A percentile compares a stretch with the other conserved stretches of the same genome.
Evolutionary conservation across 1,284 basidiomycete genomes (phyloP).

Genomic region (Phaffia rhodozyma): DNA sequence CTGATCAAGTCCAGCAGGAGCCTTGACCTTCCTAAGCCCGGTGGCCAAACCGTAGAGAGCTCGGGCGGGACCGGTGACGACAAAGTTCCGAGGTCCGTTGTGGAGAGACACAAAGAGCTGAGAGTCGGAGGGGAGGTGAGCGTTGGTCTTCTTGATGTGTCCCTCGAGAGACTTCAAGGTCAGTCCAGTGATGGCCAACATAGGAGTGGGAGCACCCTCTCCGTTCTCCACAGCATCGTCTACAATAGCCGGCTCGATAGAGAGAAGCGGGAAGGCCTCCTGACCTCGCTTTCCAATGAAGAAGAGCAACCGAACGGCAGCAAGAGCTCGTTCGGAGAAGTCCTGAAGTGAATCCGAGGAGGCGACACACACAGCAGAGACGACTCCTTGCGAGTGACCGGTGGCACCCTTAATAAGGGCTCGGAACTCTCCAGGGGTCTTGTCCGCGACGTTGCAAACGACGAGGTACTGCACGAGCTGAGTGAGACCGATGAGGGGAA

Average conservation of each 20-base stretch:
- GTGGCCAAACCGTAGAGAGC: slow-evolving; percentile 90
- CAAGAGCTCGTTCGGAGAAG: slow-evolving; percentile 61
- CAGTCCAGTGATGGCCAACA: slow-evolving; percentile 83
- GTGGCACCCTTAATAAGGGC: slow-evolving; percentile 70
- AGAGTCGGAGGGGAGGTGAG: slow-evolving; percentile 64
- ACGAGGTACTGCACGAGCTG: slow-evolving; percentile 89
- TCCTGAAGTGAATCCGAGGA: slow-evolving; percentile 64
- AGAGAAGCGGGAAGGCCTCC: slow-evolving; percentile 84
- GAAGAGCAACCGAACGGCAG: slow-evolving; percentile 84
- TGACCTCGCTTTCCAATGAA: slow-evolving; percentile 87
- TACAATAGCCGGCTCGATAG: slow-evolving; percentile 77
- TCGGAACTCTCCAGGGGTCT: slow-evolving; percentile 70
- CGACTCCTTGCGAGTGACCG: slow-evolving; percentile 92
- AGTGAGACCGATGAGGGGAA: slow-evolving; percentile 90
- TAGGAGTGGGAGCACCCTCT: slow-evolving; percentile 84
- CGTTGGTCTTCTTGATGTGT: slow-evolving; percentile 80
- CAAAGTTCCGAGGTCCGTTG: slow-evolving; percentile 83
- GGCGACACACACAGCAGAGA: slow-evolving; percentile 78
- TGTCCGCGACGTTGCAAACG: slow-evolving; percentile 57
- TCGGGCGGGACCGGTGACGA: slow-evolving; percentile 84
- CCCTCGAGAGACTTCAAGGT: slow-evolving; percentile 62
- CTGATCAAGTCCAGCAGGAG: slow-evolving; percentile 77
- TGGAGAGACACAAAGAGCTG: slow-evolving; percentile 75
- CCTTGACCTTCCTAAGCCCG: slow-evolving; percentile 76
- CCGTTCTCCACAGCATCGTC: slow-evolving; percentile 81